Conservation (phyloP, 2,329 filamentous ascomycete species). For the Aspergillus sp. region DNA sequence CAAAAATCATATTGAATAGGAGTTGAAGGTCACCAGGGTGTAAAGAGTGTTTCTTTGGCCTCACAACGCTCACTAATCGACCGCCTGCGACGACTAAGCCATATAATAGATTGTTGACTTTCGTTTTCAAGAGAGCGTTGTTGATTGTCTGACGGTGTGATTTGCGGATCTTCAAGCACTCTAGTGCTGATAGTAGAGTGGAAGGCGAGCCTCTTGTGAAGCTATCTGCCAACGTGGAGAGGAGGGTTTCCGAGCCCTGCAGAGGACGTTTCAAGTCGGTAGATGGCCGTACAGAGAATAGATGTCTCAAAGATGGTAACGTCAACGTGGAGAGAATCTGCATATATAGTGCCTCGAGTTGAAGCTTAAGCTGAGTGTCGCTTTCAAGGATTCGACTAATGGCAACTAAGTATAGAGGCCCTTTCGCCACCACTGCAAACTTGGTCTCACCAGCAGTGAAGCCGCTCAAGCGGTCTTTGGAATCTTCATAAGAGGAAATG, state of each 20-base stretch:
- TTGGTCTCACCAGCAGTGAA: constrained; percentile 87
- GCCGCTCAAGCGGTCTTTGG: constrained; percentile 74
- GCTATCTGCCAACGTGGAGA: constrained; percentile 90
- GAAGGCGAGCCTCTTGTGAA: constrained; percentile 93
- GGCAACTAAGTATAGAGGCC: constrained; percentile 88
- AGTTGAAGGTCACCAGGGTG: constrained; percentile 95
- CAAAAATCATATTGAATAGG: constrained; percentile 99
- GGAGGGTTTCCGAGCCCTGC: constrained; percentile 85
- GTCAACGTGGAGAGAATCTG: constrained; percentile 96
- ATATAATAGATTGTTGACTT: constrained; percentile 80
- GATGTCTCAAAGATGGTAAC: constrained; percentile 79
- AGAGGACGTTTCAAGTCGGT: constrained; percentile 88
- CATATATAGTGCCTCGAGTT: constrained; percentile 95
- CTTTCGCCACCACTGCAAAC: constrained; percentile 84
- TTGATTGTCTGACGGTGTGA: constrained; percentile 85
- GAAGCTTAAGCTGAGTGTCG: constrained; percentile 80
- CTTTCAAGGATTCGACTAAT: constrained; percentile 93
- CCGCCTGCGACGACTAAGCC: constrained; percentile 92
- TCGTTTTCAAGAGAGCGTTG: constrained; percentile 78
- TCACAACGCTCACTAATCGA: constrained; percentile 89
- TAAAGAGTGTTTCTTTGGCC: constrained; percentile 91
- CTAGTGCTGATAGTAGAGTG: constrained; percentile 82
- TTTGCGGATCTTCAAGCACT: constrained; percentile 91
- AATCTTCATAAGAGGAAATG: constrained; percentile 91
- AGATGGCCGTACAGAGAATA: constrained; percentile 90